Evolutionary conservation across 768 basidiomycete species (phyloP).

Genomic region (Galerina marginata): DNA sequence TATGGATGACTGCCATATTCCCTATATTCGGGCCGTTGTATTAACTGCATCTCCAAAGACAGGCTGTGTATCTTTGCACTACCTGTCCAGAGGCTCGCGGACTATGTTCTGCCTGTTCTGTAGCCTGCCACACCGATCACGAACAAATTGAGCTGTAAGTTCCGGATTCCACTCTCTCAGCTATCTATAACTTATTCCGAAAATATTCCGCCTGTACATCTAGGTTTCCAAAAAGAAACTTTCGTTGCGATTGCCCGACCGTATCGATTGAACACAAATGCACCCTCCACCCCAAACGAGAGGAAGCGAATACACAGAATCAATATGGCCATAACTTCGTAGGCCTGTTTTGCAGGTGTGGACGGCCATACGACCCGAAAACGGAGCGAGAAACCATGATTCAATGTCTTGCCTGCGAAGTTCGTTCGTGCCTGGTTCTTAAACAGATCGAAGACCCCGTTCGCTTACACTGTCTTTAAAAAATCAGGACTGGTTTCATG

Average conservation of each 20-base stretch:
- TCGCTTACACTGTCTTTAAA: slow-evolving; percentile 7
- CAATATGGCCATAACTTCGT: slow-evolving; percentile 77
- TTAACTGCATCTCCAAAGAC: slow-evolving; percentile 43
- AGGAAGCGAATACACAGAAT: slow-evolving; percentile 65
- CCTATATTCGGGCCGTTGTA: slow-evolving; percentile 7
- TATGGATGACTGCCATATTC: slow-evolving; percentile 22
- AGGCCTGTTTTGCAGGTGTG: slow-evolving; percentile 77
- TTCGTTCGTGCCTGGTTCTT: slow-evolving; percentile 39
- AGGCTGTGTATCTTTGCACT: slow-evolving; percentile 83
- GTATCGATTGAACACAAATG: slow-evolving; percentile 62
- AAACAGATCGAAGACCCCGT: background rate
- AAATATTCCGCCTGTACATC: slow-evolving; percentile 12
- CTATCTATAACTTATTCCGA: slow-evolving; percentile 19
- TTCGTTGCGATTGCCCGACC: slow-evolving; percentile 88
- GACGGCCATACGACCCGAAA: slow-evolving; percentile 70
- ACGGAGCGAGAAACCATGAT: slow-evolving; percentile 87
- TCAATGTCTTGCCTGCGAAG: slow-evolving; percentile 86
- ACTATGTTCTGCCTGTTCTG: slow-evolving; percentile 82
- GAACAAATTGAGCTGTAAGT: slow-evolving; percentile 80
- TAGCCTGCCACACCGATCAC: slow-evolving; percentile 87
- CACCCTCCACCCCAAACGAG: slow-evolving; percentile 58
- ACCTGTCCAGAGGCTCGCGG: slow-evolving; percentile 73
- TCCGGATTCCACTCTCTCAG: slow-evolving; percentile 11
- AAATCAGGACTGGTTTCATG: slow-evolving; percentile 86
- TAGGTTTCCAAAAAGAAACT: slow-evolving; percentile 81